Conservation (phyloP, 1,284 basidiomycete genomes). For the Pholiota adiposa region DNA sequence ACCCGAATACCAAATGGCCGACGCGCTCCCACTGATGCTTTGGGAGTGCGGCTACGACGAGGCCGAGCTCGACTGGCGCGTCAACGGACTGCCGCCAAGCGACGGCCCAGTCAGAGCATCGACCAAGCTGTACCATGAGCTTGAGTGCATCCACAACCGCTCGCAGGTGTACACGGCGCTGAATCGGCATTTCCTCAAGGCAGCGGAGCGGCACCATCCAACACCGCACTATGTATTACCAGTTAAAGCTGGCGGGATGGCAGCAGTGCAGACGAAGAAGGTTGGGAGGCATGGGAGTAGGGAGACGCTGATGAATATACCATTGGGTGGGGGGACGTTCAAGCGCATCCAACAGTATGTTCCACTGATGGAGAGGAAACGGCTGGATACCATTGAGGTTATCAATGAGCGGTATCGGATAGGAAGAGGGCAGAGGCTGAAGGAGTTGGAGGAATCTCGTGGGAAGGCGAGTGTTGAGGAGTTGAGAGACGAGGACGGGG, state of each 20-base stretch:
- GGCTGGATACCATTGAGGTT: slow-evolving; percentile 72
- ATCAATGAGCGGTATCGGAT: slow-evolving; percentile 80
- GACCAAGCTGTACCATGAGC: slow-evolving; percentile 56
- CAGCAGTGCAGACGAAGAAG: slow-evolving; percentile 21
- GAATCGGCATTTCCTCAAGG: slow-evolving; percentile 65
- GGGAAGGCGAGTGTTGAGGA: slow-evolving; percentile 16
- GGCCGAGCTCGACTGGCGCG: slow-evolving; percentile 76
- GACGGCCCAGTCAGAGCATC: slow-evolving; percentile 35
- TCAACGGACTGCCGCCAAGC: slow-evolving; percentile 40
- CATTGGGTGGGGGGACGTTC: slow-evolving; percentile 76
- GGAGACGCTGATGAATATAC: slow-evolving; percentile 50
- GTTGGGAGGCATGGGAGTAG: slow-evolving; percentile 14
- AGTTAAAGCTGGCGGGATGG: slow-evolving; percentile 17
- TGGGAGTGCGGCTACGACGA: slow-evolving; percentile 89
- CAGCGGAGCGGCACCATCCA: slow-evolving; percentile 53
- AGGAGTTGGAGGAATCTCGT: slow-evolving; percentile 24
- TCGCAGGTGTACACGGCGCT: slow-evolving; percentile 63
- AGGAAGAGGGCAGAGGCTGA: slow-evolving; percentile 54
- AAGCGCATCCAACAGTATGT: slow-evolving; percentile 67
- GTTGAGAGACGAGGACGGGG: slow-evolving; percentile 23
- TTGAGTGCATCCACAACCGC: slow-evolving; percentile 59
- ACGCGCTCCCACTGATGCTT: slow-evolving; percentile 88
- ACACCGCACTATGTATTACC: slow-evolving; percentile 30
- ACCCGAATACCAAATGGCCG: slow-evolving; percentile 93
- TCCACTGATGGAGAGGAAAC: slow-evolving; percentile 65